Conservation (phyloP, 352 stramenopile genomes). For the Pythium myriotylum region DNA sequence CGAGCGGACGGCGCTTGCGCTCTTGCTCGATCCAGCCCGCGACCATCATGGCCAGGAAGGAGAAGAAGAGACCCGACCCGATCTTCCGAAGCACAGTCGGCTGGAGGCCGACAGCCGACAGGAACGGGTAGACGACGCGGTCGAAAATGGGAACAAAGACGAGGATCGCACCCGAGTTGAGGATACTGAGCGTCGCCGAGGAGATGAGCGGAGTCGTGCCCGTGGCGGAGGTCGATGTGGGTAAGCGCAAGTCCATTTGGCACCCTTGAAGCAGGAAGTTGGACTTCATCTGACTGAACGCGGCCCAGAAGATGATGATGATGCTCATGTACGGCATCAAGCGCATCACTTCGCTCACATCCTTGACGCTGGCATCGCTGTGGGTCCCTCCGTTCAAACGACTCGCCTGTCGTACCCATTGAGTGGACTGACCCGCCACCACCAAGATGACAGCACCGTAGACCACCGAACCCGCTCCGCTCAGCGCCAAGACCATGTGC, state of each 20-base stretch:
- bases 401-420: conserved; percentile 56
- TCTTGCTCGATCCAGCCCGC: conserved; percentile 69
- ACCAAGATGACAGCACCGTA: conserved; percentile 78
- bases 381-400: conserved; percentile 56
- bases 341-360: conserved; percentile 75
- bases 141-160: conserved; percentile 93
- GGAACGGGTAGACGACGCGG: conserved; percentile 72
- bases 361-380: conserved; percentile 57
- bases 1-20: conserved; percentile 53
- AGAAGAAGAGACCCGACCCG: conserved; percentile 78
- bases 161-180: conserved; percentile 90
- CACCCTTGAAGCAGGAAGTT: conserved; percentile 89
- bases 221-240: conserved; percentile 41
- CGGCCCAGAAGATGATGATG: conserved; percentile 87
- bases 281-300: conserved; percentile 82
- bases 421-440: conserved; percentile 54
- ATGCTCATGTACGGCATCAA: conserved; percentile 81
- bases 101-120: conserved; percentile 60
- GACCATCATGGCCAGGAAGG: conserved; percentile 73
- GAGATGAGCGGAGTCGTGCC: conserved; percentile 70
- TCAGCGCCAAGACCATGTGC: conserved; percentile 66
- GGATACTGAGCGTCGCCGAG: conserved; percentile 86
- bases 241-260: conserved; percentile 88
- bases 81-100: conserved; percentile 88
- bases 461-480: conserved; percentile 50